A percentile compares a stretch with the other conserved stretches of the same genome.
Conservation (phyloP, 176 grass and related monocot genomes). For the Cenchrus purpureus region DNA sequence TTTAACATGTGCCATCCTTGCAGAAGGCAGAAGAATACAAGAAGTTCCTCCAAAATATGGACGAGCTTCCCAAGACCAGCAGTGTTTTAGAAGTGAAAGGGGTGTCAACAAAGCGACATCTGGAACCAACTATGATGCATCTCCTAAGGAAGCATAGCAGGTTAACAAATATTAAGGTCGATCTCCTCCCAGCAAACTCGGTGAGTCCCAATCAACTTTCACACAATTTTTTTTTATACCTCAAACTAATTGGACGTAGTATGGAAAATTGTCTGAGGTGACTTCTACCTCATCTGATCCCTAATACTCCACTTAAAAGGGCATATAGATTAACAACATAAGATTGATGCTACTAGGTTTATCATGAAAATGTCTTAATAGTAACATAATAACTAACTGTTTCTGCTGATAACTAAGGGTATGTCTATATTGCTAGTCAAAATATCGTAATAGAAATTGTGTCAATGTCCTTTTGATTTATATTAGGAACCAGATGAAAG, state of each 20-base stretch:
- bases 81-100: background rate
- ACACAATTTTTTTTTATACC: background rate
- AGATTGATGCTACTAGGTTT: background rate
- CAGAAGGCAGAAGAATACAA: background rate
- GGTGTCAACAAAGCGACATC: background rate
- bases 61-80: background rate
- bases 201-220: background rate
- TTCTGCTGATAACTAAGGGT: background rate
- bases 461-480: background rate
- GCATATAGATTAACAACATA: background rate
- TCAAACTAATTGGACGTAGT: background rate
- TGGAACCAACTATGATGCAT: background rate
- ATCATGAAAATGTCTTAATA: background rate
- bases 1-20: background rate
- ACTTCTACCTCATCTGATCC: background rate
- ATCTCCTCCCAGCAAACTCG: background rate
- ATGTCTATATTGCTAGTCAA: background rate
- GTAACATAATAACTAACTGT: background rate
- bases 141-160: background rate
- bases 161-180: constrained; percentile 9
- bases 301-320: background rate
- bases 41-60: background rate
- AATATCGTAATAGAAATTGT: background rate
- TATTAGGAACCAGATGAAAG: background rate
- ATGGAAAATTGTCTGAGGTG: background rate